phyloP scores from a whole-genome alignment of 1,284 basidiomycete genomes.

The Ceratobasidium sp. region DNA sequence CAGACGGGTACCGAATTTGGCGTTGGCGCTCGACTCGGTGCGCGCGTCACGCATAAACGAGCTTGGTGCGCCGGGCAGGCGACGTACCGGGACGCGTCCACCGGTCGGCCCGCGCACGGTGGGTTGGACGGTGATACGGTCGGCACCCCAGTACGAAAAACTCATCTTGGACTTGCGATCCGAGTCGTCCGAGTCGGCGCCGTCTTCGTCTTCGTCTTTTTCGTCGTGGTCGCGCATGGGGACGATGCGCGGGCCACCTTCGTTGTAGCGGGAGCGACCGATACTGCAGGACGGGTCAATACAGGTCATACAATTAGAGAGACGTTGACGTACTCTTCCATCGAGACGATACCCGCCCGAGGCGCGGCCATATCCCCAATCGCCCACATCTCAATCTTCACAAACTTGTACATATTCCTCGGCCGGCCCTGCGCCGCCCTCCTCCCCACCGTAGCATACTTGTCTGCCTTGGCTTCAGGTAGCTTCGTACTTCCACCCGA shows the following conservation, averaged over 20 bases:
- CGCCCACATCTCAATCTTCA: conserved; percentile 93
- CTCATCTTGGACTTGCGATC: conserved; percentile 91
- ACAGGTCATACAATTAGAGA: conserved; percentile 24
- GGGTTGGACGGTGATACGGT: conserved; percentile 85
- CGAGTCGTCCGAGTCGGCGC: conserved; percentile 75
- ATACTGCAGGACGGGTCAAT: conserved; percentile 63
- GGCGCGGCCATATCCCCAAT: conserved; percentile 80
- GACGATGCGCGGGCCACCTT: conserved; percentile 16
- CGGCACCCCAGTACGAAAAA: conserved; percentile 90
- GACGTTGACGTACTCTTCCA: conserved; percentile 80
- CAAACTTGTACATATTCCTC: conserved; percentile 90
- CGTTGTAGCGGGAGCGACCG: conserved; percentile 30
- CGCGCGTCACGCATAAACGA: conserved; percentile 37
- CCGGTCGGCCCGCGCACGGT: conserved; percentile 63
- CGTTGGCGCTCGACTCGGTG: conserved; percentile 80
- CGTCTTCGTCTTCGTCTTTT: conserved; percentile 62
- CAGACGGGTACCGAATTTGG: conserved; percentile 83
- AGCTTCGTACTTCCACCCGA: conserved; percentile 56
- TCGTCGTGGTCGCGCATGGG: conserved; percentile 40
- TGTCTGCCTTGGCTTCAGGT: conserved; percentile 72
- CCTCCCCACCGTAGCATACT: conserved; percentile 81
- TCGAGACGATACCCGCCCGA: conserved; percentile 79
- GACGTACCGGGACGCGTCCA: conserved; percentile 51
- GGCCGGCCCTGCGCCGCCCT: conserved; percentile 80
- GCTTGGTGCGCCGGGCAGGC: conserved; percentile 37